Evolutionary conservation across 2,329 filamentous ascomycete genomes (phyloP).

Genomic region (Emericellopsis atlantica): DNA sequence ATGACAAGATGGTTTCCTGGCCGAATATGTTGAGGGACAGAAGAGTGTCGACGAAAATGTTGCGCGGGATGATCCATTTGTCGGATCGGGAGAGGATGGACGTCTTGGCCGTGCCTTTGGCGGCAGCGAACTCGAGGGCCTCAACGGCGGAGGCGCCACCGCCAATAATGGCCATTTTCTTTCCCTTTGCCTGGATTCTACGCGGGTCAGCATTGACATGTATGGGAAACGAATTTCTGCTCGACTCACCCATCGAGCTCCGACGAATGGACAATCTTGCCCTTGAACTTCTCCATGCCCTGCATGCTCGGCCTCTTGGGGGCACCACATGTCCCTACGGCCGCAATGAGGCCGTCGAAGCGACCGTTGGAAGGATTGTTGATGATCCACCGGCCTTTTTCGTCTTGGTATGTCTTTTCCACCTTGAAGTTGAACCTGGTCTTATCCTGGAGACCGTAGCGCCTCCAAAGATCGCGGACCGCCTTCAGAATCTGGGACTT

Average conservation of each 20-base stretch:
- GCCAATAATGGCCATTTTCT: conserved; percentile 65
- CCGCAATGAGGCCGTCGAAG: conserved; percentile 70
- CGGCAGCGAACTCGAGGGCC: conserved; percentile 65
- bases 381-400: conserved; percentile 61
- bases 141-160: conserved; percentile 75
- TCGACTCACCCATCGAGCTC: conserved; percentile 46
- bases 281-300: conserved; percentile 60
- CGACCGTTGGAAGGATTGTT: conserved; percentile 57
- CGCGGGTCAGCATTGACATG: too few species aligned
- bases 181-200: conserved; percentile 56
- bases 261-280: conserved; percentile 63
- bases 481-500: conserved; percentile 64
- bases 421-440: conserved; percentile 63
- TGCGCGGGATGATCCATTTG: conserved; percentile 81
- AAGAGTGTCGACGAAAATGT: conserved; percentile 59
- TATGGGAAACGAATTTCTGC: background rate
- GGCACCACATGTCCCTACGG: conserved; percentile 70
- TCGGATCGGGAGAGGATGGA: conserved; percentile 66
- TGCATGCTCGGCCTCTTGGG: conserved; percentile 60
- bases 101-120: conserved; percentile 52
- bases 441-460: conserved; percentile 56
- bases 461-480: conserved; percentile 60
- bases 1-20: conserved; percentile 61
- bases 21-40: conserved; percentile 71
- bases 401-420: conserved; percentile 55